A percentile compares a stretch with the other conserved stretches of the same genome.
Evolutionary conservation across 441 rosid species (phyloP).

Genomic region (Gossypium trilobum): DNA sequence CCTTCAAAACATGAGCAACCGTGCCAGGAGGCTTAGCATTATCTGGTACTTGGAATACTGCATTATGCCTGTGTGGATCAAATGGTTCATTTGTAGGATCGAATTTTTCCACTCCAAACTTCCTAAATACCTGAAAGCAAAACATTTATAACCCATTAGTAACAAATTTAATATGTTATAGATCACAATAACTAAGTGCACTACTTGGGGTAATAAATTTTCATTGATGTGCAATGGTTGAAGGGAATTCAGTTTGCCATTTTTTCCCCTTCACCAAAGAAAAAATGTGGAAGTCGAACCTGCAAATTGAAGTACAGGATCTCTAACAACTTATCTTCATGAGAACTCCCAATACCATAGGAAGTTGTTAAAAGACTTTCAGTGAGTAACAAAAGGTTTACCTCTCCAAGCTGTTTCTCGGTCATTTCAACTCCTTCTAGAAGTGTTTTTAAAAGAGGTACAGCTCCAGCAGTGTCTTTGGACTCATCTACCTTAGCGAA

Average conservation of each 20-base stretch:
- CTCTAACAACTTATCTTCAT: neutral
- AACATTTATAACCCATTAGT: neutral
- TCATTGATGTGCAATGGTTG: neutral
- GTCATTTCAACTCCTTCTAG: slow-evolving; percentile 97
- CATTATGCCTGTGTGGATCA: slow-evolving; percentile 85
- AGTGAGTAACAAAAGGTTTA: slow-evolving; percentile 12
- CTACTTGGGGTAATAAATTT: neutral
- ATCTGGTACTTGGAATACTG: slow-evolving; percentile 72
- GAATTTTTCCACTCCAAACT: slow-evolving; percentile 62
- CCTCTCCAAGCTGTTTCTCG: slow-evolving; percentile 80
- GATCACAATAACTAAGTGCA: neutral
- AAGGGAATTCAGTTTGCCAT: neutral
- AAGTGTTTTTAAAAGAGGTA: slow-evolving; percentile 60
- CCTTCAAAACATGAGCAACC: slow-evolving; percentile 82
- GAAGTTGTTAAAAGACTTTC: neutral
- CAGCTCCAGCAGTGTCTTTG: slow-evolving; percentile 50
- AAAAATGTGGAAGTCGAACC: neutral
- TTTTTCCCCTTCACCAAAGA: neutral
- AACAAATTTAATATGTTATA: neutral
- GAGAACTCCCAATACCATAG: neutral
- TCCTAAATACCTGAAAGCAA: slow-evolving; percentile 56
- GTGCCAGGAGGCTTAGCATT: slow-evolving; percentile 81
- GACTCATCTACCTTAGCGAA: slow-evolving; percentile 63
- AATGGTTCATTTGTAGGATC: slow-evolving; percentile 77
- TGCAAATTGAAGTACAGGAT: neutral